Conservation (phyloP, 148 eudicot genomes). For the Vaccinium vitisidaea region DNA sequence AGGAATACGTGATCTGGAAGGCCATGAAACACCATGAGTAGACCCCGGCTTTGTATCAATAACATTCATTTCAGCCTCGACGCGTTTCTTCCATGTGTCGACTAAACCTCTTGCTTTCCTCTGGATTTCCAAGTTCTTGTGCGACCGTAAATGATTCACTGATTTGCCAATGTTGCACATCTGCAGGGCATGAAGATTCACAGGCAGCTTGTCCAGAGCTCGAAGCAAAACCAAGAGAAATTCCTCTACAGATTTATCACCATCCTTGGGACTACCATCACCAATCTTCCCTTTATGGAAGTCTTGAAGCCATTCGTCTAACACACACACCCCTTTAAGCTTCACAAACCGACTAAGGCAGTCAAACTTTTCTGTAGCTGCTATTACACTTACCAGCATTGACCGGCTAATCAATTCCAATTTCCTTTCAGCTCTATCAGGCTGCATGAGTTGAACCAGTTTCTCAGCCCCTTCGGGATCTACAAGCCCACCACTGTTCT, state of each 20-base stretch:
- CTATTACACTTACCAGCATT: conserved; percentile 72
- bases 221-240: conserved; percentile 80
- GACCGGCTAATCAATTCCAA: conserved; percentile 57
- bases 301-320: conserved; percentile 96
- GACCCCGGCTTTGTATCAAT: conserved; percentile 63
- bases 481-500: conserved; percentile 75
- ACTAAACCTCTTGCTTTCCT: conserved; percentile 86
- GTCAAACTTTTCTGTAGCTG: conserved; percentile 79
- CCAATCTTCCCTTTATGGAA: conserved; percentile 72
- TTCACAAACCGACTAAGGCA: conserved; percentile 82
- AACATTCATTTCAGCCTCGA: conserved; percentile 87
- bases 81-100: conserved; percentile 98
- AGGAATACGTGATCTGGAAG: conserved; percentile 53
- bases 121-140: conserved; percentile 85
- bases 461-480: conserved; percentile 75
- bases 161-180: conserved; percentile 93
- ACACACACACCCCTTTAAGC: conserved; percentile 68
- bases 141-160: conserved; percentile 80
- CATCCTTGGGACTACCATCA: conserved; percentile 59
- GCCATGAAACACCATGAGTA: conserved; percentile 60
- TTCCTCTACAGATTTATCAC: conserved; percentile 78
- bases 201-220: conserved; percentile 91
- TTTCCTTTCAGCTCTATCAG: conserved; percentile 68
- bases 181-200: conserved; percentile 77
- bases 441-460: conserved; percentile 77